Base-by-base conservation (phyloP, 768 basidiomycete genomes). In the Clathrus columnatus region DNA sequence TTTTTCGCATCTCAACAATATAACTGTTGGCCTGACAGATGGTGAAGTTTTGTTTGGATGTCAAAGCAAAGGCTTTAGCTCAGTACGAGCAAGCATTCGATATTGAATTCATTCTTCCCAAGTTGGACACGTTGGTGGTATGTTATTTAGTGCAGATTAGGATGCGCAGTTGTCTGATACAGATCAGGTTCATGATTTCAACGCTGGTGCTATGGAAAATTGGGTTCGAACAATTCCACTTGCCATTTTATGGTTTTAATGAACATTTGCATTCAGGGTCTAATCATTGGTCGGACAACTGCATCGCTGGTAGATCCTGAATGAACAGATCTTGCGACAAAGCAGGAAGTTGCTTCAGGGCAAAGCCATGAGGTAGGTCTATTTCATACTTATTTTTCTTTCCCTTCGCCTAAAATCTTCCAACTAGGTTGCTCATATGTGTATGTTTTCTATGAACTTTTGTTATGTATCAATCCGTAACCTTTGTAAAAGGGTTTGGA, bases 181-280 rank as follows among this genome's bases (percentile, higher is more conserved):
- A 21, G n/a, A 32, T 7, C 6, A 82, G 78, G 92, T 83, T 3
- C 80, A 79, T 51, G 93, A 96, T 66, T 96, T 96, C 61, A 91
- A 95, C 64, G 84, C 86, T 29, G 89, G 85, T 57, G 86, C 87
- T 5, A 93, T 94, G 93, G 94, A 96, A 69, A 93, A 92, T 67
- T 92, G 88, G 88, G 80, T 76, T n/a, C n/a, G n/a, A n/a, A 63
- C 49, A 41, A 42, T 2, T 17, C 16, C 5, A 17, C n/a, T n/a
- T n/a, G n/a, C n/a, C n/a, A n/a, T n/a, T 2, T 21, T 45, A 14
- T 48, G 23, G 51, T 28, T 36, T 29, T 51, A 21, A 32, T 20
- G 30, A 32, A 48, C 42, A 41, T 26, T 5, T 42, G 42, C 41
- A 32, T 10, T 58, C 66, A 78, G 80, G 91, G 89, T 24, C 72